Evolutionary conservation across 2,329 filamentous ascomycete genomes (phyloP).

Genomic region (Fusarium musae): DNA sequence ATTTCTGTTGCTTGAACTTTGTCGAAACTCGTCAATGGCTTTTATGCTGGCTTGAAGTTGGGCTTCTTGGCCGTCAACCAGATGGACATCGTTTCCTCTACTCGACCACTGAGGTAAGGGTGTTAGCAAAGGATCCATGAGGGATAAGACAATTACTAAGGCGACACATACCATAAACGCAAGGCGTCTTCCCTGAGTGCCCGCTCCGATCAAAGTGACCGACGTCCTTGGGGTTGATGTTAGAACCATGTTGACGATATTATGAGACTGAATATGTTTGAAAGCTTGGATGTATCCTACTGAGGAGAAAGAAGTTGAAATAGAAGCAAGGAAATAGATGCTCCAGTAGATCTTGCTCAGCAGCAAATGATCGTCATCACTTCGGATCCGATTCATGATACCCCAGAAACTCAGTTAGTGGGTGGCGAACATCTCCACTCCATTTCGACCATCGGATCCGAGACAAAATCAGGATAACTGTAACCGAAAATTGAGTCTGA

Average conservation of each 20-base stretch:
- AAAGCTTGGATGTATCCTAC: rapidly evolving
- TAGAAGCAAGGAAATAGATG: neutral
- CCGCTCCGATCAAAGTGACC: constrained; percentile 45
- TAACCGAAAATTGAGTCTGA: neutral
- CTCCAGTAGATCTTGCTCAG: neutral
- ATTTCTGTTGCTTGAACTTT: neutral
- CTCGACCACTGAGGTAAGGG: constrained; percentile 45
- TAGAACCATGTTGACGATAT: constrained; percentile 24
- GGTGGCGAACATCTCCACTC: constrained; percentile 19
- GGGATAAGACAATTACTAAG: neutral
- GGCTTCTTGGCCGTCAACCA: constrained; percentile 42
- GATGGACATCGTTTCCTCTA: constrained; percentile 43
- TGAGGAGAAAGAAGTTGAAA: neutral
- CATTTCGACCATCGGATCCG: constrained; percentile 27
- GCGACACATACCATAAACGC: constrained; percentile 45
- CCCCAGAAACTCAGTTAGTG: neutral
- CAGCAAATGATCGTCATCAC: neutral
- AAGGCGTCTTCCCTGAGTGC: constrained; percentile 47
- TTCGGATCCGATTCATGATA: constrained; percentile 24
- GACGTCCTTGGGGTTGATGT: constrained; percentile 15
- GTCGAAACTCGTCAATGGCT: constrained; percentile 42
- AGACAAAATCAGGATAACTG: neutral
- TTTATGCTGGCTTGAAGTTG: constrained; percentile 44
- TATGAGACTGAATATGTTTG: neutral
- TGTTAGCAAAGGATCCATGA: neutral